Evolutionary conservation across 139 green algal genomes (phyloP), one percentile per base, ranked within the genome.

Genomic region (Astrephomene gubernaculifera): DNA sequence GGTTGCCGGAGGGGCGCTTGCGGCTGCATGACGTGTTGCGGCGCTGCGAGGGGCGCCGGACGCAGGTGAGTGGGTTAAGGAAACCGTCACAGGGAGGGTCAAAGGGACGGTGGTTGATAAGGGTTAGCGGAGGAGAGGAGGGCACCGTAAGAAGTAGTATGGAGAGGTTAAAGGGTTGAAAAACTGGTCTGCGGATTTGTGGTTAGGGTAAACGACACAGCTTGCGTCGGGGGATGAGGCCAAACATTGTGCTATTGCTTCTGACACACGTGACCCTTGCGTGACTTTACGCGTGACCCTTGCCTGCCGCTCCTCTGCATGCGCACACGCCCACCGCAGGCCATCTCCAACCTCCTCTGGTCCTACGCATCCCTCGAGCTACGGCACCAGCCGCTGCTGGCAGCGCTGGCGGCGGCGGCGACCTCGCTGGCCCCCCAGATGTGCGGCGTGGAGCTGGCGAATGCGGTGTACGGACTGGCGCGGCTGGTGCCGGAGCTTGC

Each of bases 11-110:
- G 29, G n/a, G 9, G n/a, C 49, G 25, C 25, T 80, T 29, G 71
- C 73, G 52, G n/a, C n/a, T n/a, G n/a, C n/a, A n/a, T n/a, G 73
- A 52, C 53, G 53, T 35, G 73, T 38, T 81, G 35, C 21, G 3
- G 22, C 5, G 12, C 0, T 53, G 53, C 36, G 36, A 69, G 6
- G 73, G 73, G 35, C 73, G 73, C 21, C 52, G 73, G 4, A 63
- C 73, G 10, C 73, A 81, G 49, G 73, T 80, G 35, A 7, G 68
- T n/a, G n/a, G n/a, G n/a, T n/a, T n/a, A n/a, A n/a, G n/a, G n/a
- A n/a, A n/a, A n/a, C n/a, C n/a, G n/a, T n/a, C n/a, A n/a, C n/a
- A n/a, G n/a, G n/a, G n/a, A n/a, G n/a, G n/a, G n/a, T n/a, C n/a
- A n/a, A n/a, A n/a, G n/a, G n/a, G n/a, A n/a, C n/a, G n/a, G n/a